phyloP scores from a whole-genome alignment of 2,329 filamentous ascomycete species.

The Fusarium concolor region DNA sequence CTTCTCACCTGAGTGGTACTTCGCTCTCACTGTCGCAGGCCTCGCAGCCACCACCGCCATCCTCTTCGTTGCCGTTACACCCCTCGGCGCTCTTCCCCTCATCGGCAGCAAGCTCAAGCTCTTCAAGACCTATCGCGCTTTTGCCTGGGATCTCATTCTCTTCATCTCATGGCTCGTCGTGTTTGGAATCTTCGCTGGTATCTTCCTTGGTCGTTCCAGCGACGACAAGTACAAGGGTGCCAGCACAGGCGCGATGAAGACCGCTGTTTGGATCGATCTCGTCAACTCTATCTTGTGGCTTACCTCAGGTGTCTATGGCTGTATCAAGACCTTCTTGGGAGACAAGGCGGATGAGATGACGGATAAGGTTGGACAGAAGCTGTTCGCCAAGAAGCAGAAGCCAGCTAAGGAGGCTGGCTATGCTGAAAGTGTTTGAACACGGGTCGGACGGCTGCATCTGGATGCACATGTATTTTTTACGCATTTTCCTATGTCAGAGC shows the following conservation, averaged over 20 bases:
- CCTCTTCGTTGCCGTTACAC: constrained; percentile 54
- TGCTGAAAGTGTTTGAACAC: constrained; percentile 47
- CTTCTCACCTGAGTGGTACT: constrained; percentile 70
- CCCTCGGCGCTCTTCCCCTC: constrained; percentile 50
- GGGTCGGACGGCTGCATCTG: not conserved
- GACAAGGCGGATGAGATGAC: constrained; percentile 55
- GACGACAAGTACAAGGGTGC: constrained; percentile 61
- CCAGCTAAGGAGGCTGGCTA: constrained; percentile 44
- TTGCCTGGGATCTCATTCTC: constrained; percentile 58
- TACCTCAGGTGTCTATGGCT: constrained; percentile 57
- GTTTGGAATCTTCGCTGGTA: constrained; percentile 78
- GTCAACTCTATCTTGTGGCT: constrained; percentile 76
- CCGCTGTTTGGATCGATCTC: constrained; percentile 78
- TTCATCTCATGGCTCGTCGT: constrained; percentile 70
- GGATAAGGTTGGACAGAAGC: constrained; percentile 54
- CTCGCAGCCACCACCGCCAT: constrained; percentile 65
- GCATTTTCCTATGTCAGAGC: constrained; percentile 27
- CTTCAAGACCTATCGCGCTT: constrained; percentile 57
- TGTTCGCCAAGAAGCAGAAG: constrained; percentile 51
- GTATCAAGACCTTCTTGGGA: constrained; percentile 55
- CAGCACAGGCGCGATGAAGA: constrained; percentile 68
- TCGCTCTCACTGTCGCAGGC: constrained; percentile 69
- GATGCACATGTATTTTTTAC: not conserved
- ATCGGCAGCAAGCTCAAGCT: constrained; percentile 51
- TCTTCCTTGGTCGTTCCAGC: constrained; percentile 72